Evolutionary conservation across 1,139 yeast genomes (phyloP).

Genomic region (Taphrina deformans): DNA sequence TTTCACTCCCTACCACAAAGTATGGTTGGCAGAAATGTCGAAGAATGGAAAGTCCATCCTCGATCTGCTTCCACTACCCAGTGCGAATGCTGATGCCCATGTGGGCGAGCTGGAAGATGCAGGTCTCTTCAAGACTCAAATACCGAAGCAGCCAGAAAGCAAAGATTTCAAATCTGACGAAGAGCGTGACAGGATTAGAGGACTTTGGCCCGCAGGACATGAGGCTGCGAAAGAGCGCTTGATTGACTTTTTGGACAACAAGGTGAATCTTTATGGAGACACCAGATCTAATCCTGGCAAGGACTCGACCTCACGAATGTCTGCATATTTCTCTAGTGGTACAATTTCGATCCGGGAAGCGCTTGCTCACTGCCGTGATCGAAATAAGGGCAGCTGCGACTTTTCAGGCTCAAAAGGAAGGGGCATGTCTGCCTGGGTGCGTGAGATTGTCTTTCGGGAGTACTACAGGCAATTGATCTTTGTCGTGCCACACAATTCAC

Average conservation of each 20-base stretch:
- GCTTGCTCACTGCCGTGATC: conserved; percentile 42
- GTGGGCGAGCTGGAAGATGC: conserved; percentile 29
- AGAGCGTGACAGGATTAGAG: conserved; percentile 37
- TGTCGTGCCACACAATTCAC: conserved; percentile 55
- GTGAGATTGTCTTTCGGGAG: conserved; percentile 62
- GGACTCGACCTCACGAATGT: conserved; percentile 50
- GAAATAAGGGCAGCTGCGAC: conserved; percentile 42
- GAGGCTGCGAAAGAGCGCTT: conserved; percentile 47
- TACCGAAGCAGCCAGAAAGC: conserved; percentile 37
- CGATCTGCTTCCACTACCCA: conserved; percentile 39
- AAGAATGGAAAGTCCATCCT: conserved; percentile 26
- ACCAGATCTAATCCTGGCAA: conserved; percentile 42
- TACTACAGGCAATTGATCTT: conserved; percentile 55
- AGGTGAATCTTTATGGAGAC: conserved; percentile 45
- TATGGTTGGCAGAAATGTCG: conserved; percentile 48
- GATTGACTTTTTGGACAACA: conserved; percentile 44
- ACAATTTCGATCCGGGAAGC: conserved; percentile 51
- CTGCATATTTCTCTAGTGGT: conserved; percentile 54
- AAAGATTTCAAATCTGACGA: conserved; percentile 32
- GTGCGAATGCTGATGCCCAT: conserved; percentile 35
- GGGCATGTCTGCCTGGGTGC: conserved; percentile 51
- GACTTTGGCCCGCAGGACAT: conserved; percentile 49
- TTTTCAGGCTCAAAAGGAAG: conserved; percentile 44
- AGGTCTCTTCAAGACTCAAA: conserved; percentile 38
- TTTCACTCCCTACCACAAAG: conserved; percentile 57